These are phyloP conservation scores for Teunomyces aglyptinius DNA, from an alignment of 805 yeast species.

Conservation along the genomic window DNA sequence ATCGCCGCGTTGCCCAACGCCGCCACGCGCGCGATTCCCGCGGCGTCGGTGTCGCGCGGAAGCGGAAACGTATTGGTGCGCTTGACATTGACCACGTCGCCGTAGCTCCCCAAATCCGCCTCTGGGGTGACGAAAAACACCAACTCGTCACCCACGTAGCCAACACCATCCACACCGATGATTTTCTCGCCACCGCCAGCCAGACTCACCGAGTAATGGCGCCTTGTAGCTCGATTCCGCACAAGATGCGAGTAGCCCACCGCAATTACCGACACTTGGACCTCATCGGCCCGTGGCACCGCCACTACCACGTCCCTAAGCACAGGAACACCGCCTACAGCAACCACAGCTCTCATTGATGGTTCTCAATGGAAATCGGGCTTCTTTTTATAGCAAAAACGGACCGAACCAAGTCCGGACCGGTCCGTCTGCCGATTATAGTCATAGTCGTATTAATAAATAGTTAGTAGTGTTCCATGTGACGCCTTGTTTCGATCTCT, in stretches of 20 bases:
- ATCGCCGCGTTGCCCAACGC: constrained; percentile 10
- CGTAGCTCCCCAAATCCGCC: constrained; percentile 7
- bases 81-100: constrained; percentile 8
- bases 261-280: constrained; percentile 9
- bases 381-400: no score
- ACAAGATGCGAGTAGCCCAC: constrained; percentile 11
- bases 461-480: not conserved
- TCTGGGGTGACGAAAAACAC: constrained; percentile 8
- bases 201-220: constrained; percentile 6
- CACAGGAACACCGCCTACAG: constrained; percentile 3
- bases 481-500: not conserved
- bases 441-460: no score
- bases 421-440: no score
- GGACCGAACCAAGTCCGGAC: no score
- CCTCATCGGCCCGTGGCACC: constrained; percentile 10
- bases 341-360: constrained; percentile 5
- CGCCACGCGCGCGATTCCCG: constrained; percentile 10
- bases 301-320: constrained; percentile 2
- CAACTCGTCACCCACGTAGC: constrained; percentile 8
- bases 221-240: constrained; percentile 9
- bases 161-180: constrained; percentile 14
- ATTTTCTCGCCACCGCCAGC: constrained; percentile 1
- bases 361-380: no score
- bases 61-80: constrained; percentile 3
- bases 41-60: constrained; percentile 6